Evolutionary conservation across 495 filamentous ascomycete genomes (phyloP), one percentile per base, ranked within the genome.

Genomic region (Aspergillus heteromorphus): DNA sequence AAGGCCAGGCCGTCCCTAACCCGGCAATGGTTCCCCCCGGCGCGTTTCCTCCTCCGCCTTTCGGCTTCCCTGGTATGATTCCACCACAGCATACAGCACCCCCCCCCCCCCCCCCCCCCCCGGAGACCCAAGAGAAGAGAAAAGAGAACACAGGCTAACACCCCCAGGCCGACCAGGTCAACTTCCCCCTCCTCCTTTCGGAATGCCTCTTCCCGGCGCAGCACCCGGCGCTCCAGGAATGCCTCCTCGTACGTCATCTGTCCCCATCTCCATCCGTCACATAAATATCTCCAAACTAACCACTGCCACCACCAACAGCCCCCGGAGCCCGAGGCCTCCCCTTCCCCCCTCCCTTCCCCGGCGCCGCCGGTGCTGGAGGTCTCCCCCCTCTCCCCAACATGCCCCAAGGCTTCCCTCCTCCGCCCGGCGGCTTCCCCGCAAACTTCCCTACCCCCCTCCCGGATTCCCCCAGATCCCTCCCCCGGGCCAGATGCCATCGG

Each of bases 1-100:
- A 93, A 68, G 93, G 93, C 65, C 89, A 96, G 70, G 81, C 87
- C 51, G 79, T 84, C 60, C 80, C 84, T 25, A 95, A 95, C 68
- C 91, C 89, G 36, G 88, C 91, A 76, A 81, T 92, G 56, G 82
- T 76, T 18, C 74, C 75, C 7, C 71, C 74, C 3, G 73, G 73
- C 14, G 78, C 66, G 45, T 73, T 69, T 55, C 75, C 73, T 17
- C 75, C 77, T 31, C 79, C 34, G 34, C 34, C 80, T 42, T 80
- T 76, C 45, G 81, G 74, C 10, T 83, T 85, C 60, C 81, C 81
- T 40, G 81, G 83, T 84, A 75, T 41, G 57, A 58, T 23, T 23
- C 17, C 11, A 20, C 1, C 13, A 29, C 13, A 4, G 5, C 17
- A 10, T n/a, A 38, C 11, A 13, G 5, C 34, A 38, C 45, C 5